Evolutionary conservation across 2,329 filamentous ascomycete species (phyloP).

Genomic region (Aspergillus chevalieri): DNA sequence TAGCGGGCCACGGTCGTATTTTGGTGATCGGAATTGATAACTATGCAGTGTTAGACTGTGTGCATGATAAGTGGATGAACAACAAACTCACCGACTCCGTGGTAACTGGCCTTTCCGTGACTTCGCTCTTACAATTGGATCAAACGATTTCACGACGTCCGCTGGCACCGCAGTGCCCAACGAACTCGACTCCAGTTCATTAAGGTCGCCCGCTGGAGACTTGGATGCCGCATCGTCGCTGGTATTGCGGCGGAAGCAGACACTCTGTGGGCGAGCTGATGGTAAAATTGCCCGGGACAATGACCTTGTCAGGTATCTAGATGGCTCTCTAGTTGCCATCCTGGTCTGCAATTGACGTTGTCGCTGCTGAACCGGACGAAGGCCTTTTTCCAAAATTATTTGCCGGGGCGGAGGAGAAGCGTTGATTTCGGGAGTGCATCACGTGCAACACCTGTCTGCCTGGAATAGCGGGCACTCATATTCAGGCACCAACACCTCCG

Average conservation of each 20-base stretch:
- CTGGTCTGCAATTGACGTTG: conserved; percentile 11
- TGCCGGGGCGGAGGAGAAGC: conserved; percentile 10
- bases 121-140: conserved; percentile 45
- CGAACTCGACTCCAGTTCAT: conserved; percentile 47
- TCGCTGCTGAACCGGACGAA: conserved; percentile 13
- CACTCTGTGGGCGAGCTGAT: conserved; percentile 23
- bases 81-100: conserved; percentile 46
- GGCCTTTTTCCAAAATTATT: conserved; percentile 27
- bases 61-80: neutral
- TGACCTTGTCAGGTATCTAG: conserved; percentile 34
- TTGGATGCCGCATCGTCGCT: conserved; percentile 36
- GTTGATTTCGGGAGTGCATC: conserved; percentile 10
- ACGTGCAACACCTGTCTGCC: conserved; percentile 9
- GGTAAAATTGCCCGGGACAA: conserved; percentile 30
- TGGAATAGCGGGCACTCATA: conserved; percentile 1
- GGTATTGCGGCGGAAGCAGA: conserved; percentile 41
- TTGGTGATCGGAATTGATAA: conserved; percentile 91
- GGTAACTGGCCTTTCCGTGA: conserved; percentile 42
- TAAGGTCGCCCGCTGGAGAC: conserved; percentile 25
- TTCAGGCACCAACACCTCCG: conserved; percentile 9
- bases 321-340: conserved; percentile 38
- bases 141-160: conserved; percentile 42
- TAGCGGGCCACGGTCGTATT: conserved; percentile 88
- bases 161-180: conserved; percentile 34
- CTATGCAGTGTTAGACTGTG: conserved; percentile 42